phyloP scores from a whole-genome alignment of 176 grass and related monocot species.

The Microstegium vimineum region DNA sequence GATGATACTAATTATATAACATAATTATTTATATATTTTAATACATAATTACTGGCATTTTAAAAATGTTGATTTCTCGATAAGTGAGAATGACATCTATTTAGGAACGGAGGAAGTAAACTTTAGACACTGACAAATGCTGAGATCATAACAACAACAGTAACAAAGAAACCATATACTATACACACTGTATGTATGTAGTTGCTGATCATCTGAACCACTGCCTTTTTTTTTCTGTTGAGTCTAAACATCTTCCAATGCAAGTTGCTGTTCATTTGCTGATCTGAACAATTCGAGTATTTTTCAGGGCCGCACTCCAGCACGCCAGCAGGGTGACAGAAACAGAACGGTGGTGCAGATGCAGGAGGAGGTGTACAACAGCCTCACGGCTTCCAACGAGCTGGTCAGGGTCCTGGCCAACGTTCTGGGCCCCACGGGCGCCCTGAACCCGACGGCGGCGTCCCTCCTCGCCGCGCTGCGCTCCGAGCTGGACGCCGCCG shows the following conservation, averaged over 20 bases:
- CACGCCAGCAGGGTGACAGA: not conserved
- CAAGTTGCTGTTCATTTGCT: not conserved
- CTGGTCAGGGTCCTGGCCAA: slow-evolving; percentile 52
- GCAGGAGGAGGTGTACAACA: slow-evolving; percentile 51
- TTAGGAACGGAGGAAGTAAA: too few species aligned
- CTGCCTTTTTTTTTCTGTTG: not conserved
- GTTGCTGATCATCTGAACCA: not conserved
- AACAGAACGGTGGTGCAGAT: slow-evolving; percentile 8
- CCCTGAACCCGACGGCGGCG: slow-evolving; percentile 35
- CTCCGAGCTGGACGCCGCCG: slow-evolving; percentile 45
- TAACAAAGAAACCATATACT: too few species aligned
- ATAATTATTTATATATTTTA: too few species aligned
- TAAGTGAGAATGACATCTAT: too few species aligned
- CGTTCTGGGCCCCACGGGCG: slow-evolving; percentile 31
- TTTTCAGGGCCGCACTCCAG: slow-evolving; percentile 2
- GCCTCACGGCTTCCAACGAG: slow-evolving; percentile 58
- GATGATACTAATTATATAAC: too few species aligned
- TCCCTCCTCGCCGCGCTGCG: slow-evolving; percentile 60
- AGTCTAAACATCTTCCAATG: not conserved
- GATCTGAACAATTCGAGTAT: not conserved
- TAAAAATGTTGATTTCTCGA: too few species aligned
- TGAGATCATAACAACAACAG: not conserved
- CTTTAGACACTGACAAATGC: too few species aligned
- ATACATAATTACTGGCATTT: too few species aligned
- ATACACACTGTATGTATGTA: not conserved